These are phyloP conservation scores for Magnolia kwangsiensis DNA, from an alignment of 164 flowering plant species.

Conservation along the genomic window DNA sequence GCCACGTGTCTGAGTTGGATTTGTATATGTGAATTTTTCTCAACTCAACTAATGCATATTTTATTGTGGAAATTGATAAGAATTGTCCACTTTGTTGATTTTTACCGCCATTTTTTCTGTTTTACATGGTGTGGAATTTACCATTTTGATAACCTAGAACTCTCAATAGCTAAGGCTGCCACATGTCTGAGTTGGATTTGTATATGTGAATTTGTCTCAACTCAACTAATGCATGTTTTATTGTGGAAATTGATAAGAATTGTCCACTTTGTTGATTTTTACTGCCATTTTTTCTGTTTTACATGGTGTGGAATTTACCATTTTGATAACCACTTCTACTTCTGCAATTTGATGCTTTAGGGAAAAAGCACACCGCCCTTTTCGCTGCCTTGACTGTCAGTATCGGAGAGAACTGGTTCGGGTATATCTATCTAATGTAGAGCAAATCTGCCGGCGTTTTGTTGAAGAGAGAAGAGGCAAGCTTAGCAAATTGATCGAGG, in stretches of 20 bases:
- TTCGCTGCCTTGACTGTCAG: constrained; percentile 88
- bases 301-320: not conserved
- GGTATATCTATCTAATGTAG: constrained; percentile 87
- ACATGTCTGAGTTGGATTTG: too few relatives aligned
- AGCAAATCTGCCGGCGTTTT: constrained; percentile 79
- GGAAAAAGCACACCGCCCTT: constrained; percentile 87
- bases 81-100: not conserved
- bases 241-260: not conserved
- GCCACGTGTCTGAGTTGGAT: too few relatives aligned
- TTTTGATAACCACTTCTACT: not conserved
- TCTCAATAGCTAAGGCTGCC: too few relatives aligned
- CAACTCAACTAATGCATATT: too few relatives aligned
- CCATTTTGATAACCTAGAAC: not conserved
- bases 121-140: not conserved
- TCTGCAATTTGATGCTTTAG: constrained; percentile 31
- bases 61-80: not conserved
- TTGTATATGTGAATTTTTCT: too few relatives aligned
- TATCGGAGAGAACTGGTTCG: constrained; percentile 95
- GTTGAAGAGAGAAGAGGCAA: constrained; percentile 81
- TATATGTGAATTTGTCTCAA: too few relatives aligned
- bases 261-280: not conserved
- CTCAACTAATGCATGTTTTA: too few relatives aligned
- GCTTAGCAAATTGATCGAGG: constrained; percentile 80
- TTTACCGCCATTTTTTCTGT: not conserved
- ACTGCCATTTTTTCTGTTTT: not conserved